These are phyloP conservation scores for Trypanosoma grayi DNA, from an alignment of 208 protist genomes.

Conservation along the genomic window DNA sequence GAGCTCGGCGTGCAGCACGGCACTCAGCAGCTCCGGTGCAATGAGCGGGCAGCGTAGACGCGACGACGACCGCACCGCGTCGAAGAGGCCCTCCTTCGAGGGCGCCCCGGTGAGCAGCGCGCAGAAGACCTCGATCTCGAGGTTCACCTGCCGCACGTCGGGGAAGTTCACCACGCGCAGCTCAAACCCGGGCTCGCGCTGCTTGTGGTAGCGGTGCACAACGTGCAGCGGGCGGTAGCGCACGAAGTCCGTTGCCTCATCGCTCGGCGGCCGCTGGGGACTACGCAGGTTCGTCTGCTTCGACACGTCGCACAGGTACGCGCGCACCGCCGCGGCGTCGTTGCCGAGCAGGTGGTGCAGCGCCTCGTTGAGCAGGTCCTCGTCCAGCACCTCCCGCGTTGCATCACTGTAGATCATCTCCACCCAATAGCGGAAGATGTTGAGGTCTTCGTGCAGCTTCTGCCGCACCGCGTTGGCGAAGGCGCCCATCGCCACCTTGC, in stretches of 20 bases:
- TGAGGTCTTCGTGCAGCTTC: constrained; percentile 70
- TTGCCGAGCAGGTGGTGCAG: constrained; percentile 39
- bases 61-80: constrained; percentile 38
- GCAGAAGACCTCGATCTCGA: constrained; percentile 65
- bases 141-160: constrained; percentile 39
- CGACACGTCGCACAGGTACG: constrained; percentile 67
- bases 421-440: constrained; percentile 71
- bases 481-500: constrained; percentile 35
- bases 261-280: constrained; percentile 5
- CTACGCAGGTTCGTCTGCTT: constrained; percentile 13
- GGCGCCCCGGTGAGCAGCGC: constrained; percentile 35
- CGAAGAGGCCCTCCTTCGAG: constrained; percentile 46
- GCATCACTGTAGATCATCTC: constrained; percentile 64
- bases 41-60: constrained; percentile 35
- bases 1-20: constrained; percentile 65
- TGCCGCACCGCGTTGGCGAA: constrained; percentile 44
- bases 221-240: constrained; percentile 58
- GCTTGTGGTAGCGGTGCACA: constrained; percentile 13
- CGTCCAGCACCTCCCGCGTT: constrained; percentile 49
- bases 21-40: constrained; percentile 64
- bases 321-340: constrained; percentile 26
- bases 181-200: constrained; percentile 19
- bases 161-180: constrained; percentile 31
- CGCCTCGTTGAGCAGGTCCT: constrained; percentile 68
- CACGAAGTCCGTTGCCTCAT: constrained; percentile 33